Percentiles rank a stretch among this genome's conserved stretches.
Conservation (phyloP, 805 yeast genomes). For the Vanderwaltozyma tropicalis region DNA sequence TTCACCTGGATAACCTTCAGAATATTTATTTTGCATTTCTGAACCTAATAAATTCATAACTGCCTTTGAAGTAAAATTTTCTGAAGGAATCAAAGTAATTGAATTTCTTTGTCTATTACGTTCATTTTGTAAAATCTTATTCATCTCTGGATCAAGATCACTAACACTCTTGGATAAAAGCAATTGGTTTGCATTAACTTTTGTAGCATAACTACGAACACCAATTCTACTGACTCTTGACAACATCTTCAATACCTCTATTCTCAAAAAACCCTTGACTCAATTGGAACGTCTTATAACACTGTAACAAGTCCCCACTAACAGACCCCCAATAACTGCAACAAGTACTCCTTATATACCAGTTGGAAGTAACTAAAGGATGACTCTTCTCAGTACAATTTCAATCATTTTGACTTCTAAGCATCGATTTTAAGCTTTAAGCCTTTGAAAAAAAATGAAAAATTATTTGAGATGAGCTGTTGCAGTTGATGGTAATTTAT, state of each 20-base stretch:
- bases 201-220: conserved; percentile 3
- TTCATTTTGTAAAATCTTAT: conserved; percentile 65
- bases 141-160: conserved; percentile 79
- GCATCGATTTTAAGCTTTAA: too few species aligned
- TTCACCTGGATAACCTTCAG: conserved; percentile 97
- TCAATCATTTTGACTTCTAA: too few species aligned
- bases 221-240: neutral
- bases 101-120: conserved; percentile 82
- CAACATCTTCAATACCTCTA: neutral
- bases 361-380: too few species aligned
- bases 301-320: too few species aligned
- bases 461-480: too few species aligned
- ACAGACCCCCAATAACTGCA: too few species aligned
- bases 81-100: conserved; percentile 87
- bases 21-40: conserved; percentile 94
- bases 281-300: too few species aligned
- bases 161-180: conserved; percentile 53
- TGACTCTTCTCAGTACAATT: too few species aligned
- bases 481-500: too few species aligned
- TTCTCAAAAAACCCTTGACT: neutral
- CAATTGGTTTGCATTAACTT: conserved; percentile 12
- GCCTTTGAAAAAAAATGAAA: too few species aligned
- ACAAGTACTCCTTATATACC: too few species aligned
- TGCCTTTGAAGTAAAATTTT: conserved; percentile 89
- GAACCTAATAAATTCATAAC: conserved; percentile 93